Evolutionary conservation across 257 asterid species (phyloP), one percentile per base, ranked within the genome.

Genomic region (Gentiana dahurica): DNA sequence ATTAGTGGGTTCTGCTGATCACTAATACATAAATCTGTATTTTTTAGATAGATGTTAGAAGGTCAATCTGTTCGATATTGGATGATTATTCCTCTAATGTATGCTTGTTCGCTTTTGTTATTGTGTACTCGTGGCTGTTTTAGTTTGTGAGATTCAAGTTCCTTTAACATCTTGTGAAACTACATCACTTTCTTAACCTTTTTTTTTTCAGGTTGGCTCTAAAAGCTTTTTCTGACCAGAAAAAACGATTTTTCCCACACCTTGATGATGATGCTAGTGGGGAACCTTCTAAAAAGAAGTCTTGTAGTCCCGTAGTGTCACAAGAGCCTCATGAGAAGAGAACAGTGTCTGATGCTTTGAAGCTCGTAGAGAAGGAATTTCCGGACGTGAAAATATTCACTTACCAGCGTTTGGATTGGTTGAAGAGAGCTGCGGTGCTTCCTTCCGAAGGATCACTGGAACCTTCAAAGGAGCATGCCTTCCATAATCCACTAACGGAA

Each of bases 211-310:
- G 97, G 73, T 81, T 91, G 83, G 98, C 98, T 70, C 95, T 91
- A 36, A 87, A 83, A 71, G 96, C 95, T 47, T 91, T 91, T 67
- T 79, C 81, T 37, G 94, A 85, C 77, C 96, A 91, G 76, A 91
- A 91, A 63, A 73, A 79, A 66, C 84, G 84, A 51, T 85, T 85
- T 67, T 91, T 91, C 68, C 94, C 95, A 32, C 96, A 87, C 65
- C 86, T 91, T 48, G 24, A 24, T 24, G 83, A 79, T 44, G 83
- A 82, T 59, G 87, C 76, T 61, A 62, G 60, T 54, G 69, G 36
- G 60, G 97, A 80, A 73, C 55, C 94, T 53, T 75, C 81, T 57
- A 37, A 77, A 46, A 91, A 85, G 77, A 83, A 78, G 75, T 83
- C 57, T 34, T 75, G 82, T 75, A 76, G 64, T 13, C 80, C 92